Evolutionary conservation across 805 yeast species (phyloP).

Genomic region (Candida hispaniensis): DNA sequence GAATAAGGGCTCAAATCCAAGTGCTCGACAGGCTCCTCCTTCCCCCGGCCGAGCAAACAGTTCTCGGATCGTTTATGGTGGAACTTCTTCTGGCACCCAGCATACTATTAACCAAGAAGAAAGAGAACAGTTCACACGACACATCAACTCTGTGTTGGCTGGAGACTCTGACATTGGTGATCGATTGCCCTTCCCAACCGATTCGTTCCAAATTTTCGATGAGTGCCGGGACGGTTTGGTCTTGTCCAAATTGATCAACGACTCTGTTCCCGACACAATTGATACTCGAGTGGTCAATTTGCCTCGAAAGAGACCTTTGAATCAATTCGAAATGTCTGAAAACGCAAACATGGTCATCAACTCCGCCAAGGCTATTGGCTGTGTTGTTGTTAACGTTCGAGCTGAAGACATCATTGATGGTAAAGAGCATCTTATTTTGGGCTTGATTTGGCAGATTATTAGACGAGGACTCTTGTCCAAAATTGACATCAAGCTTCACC

Average conservation of each 20-base stretch:
- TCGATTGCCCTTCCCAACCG: conserved; percentile 84
- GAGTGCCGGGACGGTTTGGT: conserved; percentile 94
- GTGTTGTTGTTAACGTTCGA: conserved; percentile 95
- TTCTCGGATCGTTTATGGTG: conserved; percentile 64
- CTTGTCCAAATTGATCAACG: conserved; percentile 85
- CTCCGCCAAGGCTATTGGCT: conserved; percentile 98
- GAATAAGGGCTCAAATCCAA: conserved; percentile 16
- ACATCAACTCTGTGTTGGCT: conserved; percentile 80
- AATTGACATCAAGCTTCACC: conserved; percentile 92
- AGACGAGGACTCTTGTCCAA: conserved; percentile 90
- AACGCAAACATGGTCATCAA: conserved; percentile 96
- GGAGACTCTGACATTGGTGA: conserved; percentile 81
- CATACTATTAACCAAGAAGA: conserved; percentile 98
- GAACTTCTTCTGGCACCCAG: conserved; percentile 81
- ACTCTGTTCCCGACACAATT: conserved; percentile 95
- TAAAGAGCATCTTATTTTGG: conserved; percentile 87
- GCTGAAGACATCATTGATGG: conserved; percentile 97
- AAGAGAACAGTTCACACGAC: conserved; percentile 89
- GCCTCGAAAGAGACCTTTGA: conserved; percentile 71
- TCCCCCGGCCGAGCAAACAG: conserved; percentile 21
- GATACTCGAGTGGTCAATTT: conserved; percentile 93
- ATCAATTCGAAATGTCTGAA: conserved; percentile 91
- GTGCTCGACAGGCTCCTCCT: conserved; percentile 14
- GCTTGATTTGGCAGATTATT: conserved; percentile 96
- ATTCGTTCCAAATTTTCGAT: conserved; percentile 89